A percentile compares a stretch with the other conserved stretches of the same genome.
phyloP scores from a whole-genome alignment of 1,139 yeast genomes.

The Taphrina pruni region DNA sequence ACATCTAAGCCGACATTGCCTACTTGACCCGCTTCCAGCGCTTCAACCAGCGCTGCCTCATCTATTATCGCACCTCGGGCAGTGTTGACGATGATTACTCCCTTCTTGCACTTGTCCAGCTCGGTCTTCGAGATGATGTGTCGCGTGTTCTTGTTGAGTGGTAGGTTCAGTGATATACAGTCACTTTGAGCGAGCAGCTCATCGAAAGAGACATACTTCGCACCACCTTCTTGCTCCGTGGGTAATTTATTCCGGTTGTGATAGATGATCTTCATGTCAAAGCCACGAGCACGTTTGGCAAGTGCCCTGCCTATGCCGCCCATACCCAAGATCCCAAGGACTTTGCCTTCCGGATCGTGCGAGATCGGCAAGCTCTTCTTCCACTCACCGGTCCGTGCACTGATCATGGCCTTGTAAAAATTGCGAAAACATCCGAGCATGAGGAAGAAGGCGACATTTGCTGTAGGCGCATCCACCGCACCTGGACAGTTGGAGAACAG shows the following conservation, averaged over 20 bases:
- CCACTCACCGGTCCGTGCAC: conserved; percentile 55
- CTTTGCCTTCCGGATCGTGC: conserved; percentile 66
- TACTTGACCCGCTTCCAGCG: conserved; percentile 70
- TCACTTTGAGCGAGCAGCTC: conserved; percentile 64
- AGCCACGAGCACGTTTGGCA: conserved; percentile 66
- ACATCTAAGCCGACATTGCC: conserved; percentile 80
- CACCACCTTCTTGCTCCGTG: conserved; percentile 59
- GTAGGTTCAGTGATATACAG: conserved; percentile 67
- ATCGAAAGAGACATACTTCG: conserved; percentile 63
- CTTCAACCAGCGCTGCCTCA: conserved; percentile 71
- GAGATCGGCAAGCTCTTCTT: conserved; percentile 51
- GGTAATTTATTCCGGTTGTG: conserved; percentile 66
- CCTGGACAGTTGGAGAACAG: conserved; percentile 76
- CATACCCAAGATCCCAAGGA: conserved; percentile 76
- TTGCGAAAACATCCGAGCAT: conserved; percentile 72
- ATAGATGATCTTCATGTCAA: conserved; percentile 70
- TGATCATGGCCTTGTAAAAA: conserved; percentile 59
- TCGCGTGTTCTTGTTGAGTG: conserved; percentile 60
- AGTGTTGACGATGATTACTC: conserved; percentile 68
- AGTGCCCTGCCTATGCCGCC: conserved; percentile 83
- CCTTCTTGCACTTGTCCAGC: conserved; percentile 67
- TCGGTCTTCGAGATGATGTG: conserved; percentile 65
- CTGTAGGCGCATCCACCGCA: conserved; percentile 79
- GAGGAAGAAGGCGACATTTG: conserved; percentile 75
- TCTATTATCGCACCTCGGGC: conserved; percentile 75